Percentiles rank a stretch among this genome's conserved stretches.
Conservation (phyloP, 371 early-diverging fungal species). For the Haplosporangium sp. region DNA sequence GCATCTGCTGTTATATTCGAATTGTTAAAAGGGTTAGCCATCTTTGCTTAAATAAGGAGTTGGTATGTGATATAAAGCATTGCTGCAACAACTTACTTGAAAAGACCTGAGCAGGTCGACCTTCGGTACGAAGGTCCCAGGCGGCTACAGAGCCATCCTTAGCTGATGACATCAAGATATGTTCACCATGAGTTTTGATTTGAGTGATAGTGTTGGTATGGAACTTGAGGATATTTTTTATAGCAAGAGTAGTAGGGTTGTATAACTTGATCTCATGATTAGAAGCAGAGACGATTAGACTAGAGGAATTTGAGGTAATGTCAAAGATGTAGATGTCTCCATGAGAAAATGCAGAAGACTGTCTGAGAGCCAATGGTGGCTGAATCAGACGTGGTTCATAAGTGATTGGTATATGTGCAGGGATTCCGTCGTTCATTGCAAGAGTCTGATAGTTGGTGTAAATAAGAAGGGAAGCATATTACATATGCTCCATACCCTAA, state of each 20-base stretch:
- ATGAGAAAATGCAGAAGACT: conserved; percentile 59
- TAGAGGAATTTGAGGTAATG: conserved; percentile 64
- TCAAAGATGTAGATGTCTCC: conserved; percentile 77
- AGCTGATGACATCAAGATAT: conserved; percentile 73
- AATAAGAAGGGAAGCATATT: not conserved
- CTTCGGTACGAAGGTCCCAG: conserved; percentile 77
- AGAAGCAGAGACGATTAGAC: conserved; percentile 76
- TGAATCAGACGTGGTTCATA: conserved; percentile 56
- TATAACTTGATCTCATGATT: conserved; percentile 75
- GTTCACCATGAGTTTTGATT: conserved; percentile 69
- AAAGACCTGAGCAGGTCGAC: conserved; percentile 66
- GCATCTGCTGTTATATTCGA: conserved; percentile 47
- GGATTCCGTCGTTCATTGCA: conserved; percentile 51
- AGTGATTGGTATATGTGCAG: conserved; percentile 57
- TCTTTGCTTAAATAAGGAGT: no score
- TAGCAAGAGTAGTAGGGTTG: conserved; percentile 66
- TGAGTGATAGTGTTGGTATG: conserved; percentile 72
- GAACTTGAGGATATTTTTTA: conserved; percentile 56
- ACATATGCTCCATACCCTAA: not conserved
- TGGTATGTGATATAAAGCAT: no score
- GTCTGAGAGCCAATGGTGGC: conserved; percentile 54
- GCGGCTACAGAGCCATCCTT: conserved; percentile 70
- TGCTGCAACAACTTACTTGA: conserved; percentile 60
- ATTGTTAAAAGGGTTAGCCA: not conserved
- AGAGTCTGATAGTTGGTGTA: not conserved